Evolutionary conservation across 106 monocot species (phyloP).

Genomic region (Dendrobium huoshanense): DNA sequence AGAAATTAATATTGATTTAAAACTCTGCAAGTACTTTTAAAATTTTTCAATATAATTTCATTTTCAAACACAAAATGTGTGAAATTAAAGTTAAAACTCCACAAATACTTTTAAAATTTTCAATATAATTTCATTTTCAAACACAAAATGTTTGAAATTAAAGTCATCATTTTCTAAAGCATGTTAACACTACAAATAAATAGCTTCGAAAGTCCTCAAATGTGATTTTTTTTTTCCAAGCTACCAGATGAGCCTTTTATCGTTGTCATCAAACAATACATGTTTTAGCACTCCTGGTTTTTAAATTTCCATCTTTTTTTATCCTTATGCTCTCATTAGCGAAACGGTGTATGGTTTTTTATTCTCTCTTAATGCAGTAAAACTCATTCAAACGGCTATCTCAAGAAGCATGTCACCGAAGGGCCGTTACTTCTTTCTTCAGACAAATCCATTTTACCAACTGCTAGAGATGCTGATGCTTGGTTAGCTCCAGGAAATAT

Average conservation of each 20-base stretch:
- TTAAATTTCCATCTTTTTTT: neutral
- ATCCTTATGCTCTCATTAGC: neutral
- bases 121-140: neutral
- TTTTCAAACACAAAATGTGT: neutral
- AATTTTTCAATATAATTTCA: neutral
- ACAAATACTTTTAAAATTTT: neutral
- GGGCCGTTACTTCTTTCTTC: constrained; percentile 11
- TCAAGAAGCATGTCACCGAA: constrained; percentile 1
- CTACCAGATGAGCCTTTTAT: neutral
- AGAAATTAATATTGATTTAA: neutral
- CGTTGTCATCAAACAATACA: neutral
- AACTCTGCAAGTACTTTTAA: neutral
- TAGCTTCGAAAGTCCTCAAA: no score
- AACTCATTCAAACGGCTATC: neutral
- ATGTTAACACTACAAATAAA: no score
- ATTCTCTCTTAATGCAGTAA: neutral
- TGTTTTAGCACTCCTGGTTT: neutral
- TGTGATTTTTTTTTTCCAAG: neutral
- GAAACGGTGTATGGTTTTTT: neutral
- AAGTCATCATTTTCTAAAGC: neutral
- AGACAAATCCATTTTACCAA: constrained; percentile 13
- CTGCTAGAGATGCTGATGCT: constrained; percentile 8
- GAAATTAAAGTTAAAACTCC: neutral
- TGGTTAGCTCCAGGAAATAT: constrained; percentile 44
- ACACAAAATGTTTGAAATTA: neutral